Percentiles rank a stretch among this genome's conserved stretches.
Conservation (phyloP, 495 filamentous ascomycete genomes). For the Penicillium herquei region DNA sequence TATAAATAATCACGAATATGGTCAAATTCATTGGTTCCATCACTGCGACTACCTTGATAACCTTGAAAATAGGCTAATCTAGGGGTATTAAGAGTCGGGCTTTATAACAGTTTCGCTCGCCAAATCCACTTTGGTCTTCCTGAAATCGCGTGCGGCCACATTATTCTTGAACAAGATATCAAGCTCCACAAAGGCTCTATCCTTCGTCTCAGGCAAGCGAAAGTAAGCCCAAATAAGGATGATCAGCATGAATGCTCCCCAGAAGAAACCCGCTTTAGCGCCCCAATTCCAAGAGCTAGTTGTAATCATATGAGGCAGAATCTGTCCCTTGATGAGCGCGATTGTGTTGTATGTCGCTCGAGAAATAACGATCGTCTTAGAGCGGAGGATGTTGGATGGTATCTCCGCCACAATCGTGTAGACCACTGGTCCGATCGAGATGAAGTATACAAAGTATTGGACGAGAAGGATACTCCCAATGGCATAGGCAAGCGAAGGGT, state of each 20-base stretch:
- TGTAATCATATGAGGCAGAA: slow-evolving; percentile 64
- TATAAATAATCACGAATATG: too few relatives aligned
- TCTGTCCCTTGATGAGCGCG: slow-evolving; percentile 59
- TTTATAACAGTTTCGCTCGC: too few relatives aligned
- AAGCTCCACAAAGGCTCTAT: slow-evolving; percentile 65
- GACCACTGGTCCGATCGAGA: slow-evolving; percentile 58
- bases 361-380: slow-evolving; percentile 61
- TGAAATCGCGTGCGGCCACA: background rate
- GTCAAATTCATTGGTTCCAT: too few relatives aligned
- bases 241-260: slow-evolving; percentile 63
- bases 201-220: slow-evolving; percentile 65
- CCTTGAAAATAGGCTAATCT: too few relatives aligned
- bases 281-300: slow-evolving; percentile 57
- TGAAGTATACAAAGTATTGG: slow-evolving; percentile 56
- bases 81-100: too few relatives aligned
- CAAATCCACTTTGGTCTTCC: too few relatives aligned
- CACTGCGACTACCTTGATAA: too few relatives aligned
- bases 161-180: slow-evolving; percentile 64
- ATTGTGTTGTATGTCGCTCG: slow-evolving; percentile 57
- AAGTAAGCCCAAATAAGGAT: slow-evolving; percentile 69
- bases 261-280: slow-evolving; percentile 73
- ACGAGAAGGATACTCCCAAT: slow-evolving; percentile 50
- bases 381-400: slow-evolving; percentile 52
- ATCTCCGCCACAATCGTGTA: slow-evolving; percentile 63
- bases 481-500: slow-evolving; percentile 20